Base-by-base conservation (phyloP, 2,329 filamentous ascomycete genomes). In the Pyrenophora graminea region DNA sequence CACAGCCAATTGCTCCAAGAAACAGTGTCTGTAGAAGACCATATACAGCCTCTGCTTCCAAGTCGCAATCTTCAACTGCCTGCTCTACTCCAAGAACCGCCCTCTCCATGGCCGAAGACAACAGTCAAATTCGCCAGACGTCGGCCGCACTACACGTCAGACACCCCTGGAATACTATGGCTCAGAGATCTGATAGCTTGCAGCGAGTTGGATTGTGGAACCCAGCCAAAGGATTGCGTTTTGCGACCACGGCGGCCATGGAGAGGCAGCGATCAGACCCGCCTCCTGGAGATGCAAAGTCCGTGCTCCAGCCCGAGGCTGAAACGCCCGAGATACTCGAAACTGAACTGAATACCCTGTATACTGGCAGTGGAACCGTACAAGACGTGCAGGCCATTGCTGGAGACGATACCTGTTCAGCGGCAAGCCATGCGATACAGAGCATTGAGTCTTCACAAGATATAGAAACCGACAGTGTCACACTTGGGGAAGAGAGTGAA, bases 1-100 rank as follows among this genome's bases (percentile, higher is more conserved):
- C 56, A 48, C 62, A 51, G 41, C 58, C 62, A 33, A 53, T 62
- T 19, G 33, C 46, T 18, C 46, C 56, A 32, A 42, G 50, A 23
- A 51, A 44, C 42, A 39, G 53, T n/a, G 42, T 32, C n/a, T 12
- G 30, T 18, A 45, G 37, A 33, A 31, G 37, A n/a, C 36, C 42
- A 32, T 21, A 51, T n/a, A 34, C 34, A 10, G 17, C 13, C n/a
- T 18, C 47, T 23, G 27, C 27, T 8, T 19, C 34, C 5, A 30
- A 6, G 21, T 17, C 23, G 19, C 46, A 27, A 13, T 12, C 23
- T 25, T 32, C 33, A 2, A 13, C 38, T 21, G 15, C 10, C 13
- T 37, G 47, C 17, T 13, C 40, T 7, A 30, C 36, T 30, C 27
- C 40, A 8, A 45, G 13, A 21, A 21, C 39, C 8, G 23, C 47